Evolutionary conservation across 2,329 filamentous ascomycete genomes (phyloP).

Genomic region (Colletotrichum sidae): DNA sequence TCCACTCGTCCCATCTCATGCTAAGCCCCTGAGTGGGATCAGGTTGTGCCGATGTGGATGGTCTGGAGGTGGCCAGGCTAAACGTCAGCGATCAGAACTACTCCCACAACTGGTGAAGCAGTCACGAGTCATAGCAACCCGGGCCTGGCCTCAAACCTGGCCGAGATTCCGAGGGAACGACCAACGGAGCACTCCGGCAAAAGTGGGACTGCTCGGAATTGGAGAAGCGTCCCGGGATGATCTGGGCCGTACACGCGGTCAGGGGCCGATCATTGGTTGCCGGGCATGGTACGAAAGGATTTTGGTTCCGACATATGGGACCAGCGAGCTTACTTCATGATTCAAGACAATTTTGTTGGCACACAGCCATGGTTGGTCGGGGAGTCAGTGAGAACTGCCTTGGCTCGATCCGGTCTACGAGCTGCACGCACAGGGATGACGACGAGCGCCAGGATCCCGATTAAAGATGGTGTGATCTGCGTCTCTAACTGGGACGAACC

Average conservation of each 20-base stretch:
- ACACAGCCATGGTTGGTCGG: neutral
- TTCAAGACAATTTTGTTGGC: neutral
- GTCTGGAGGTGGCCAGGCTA: neutral
- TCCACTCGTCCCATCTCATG: constrained; percentile 10
- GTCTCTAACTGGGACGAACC: constrained; percentile 1
- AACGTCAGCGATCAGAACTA: constrained; percentile 1
- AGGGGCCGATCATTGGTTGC: neutral
- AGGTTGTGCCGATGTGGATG: neutral
- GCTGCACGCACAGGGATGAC: neutral
- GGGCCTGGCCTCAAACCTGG: constrained; percentile 8
- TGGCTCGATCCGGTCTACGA: neutral
- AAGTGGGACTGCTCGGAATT: constrained; percentile 1
- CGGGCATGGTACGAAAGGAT: constrained; percentile 1
- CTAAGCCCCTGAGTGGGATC: neutral
- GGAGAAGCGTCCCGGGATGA: neutral
- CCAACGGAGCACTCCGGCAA: constrained; percentile 16
- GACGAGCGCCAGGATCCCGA: constrained; percentile 7
- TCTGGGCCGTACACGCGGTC: neutral
- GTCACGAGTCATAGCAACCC: constrained; percentile 3
- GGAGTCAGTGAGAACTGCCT: neutral
- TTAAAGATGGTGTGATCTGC: constrained; percentile 21
- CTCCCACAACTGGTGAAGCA: neutral
- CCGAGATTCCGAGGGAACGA: neutral
- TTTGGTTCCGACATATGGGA: constrained; percentile 8
- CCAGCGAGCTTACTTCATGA: too few relatives aligned